phyloP scores from a whole-genome alignment of 495 filamentous ascomycete genomes.

The Thermochaetoides thermophila region DNA sequence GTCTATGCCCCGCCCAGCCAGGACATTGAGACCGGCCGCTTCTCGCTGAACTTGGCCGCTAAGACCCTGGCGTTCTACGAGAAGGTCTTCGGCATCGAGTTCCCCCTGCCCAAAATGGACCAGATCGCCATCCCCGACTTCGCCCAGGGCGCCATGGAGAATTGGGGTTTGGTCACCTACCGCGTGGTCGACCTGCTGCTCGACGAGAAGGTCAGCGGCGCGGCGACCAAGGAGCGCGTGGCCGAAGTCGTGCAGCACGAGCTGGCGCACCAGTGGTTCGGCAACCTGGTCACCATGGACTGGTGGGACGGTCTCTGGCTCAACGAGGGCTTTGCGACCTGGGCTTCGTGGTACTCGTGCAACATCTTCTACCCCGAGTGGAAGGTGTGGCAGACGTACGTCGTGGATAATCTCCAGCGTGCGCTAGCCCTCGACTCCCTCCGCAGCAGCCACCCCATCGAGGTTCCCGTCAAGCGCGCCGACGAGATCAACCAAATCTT shows the following conservation, averaged over 20 bases:
- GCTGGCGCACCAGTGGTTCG: slow-evolving; percentile 97
- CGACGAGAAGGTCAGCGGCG: slow-evolving; percentile 81
- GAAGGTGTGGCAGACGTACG: slow-evolving; percentile 97
- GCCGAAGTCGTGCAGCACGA: slow-evolving; percentile 95
- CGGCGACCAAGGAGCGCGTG: slow-evolving; percentile 84
- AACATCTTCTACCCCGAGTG: slow-evolving; percentile 89
- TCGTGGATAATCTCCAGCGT: slow-evolving; percentile 77
- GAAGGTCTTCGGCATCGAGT: slow-evolving; percentile 56
- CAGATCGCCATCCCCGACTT: slow-evolving; percentile 97
- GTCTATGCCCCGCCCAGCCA: slow-evolving; percentile 52
- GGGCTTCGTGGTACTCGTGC: slow-evolving; percentile 61
- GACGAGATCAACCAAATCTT: slow-evolving; percentile 98
- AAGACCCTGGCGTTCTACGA: slow-evolving; percentile 58
- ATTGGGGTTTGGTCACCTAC: slow-evolving; percentile 96
- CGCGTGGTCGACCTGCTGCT: slow-evolving; percentile 81
- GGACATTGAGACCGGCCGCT: slow-evolving; percentile 50
- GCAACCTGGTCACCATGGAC: slow-evolving; percentile 97
- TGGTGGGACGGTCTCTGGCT: slow-evolving; percentile 99
- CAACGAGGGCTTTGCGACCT: slow-evolving; percentile 96
- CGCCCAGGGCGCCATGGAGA: slow-evolving; percentile 91
- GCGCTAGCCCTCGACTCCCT: slow-evolving; percentile 80
- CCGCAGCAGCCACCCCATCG: slow-evolving; percentile 90
- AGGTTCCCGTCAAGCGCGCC: slow-evolving; percentile 88
- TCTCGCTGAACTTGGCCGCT: slow-evolving; percentile 54
- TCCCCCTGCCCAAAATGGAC: slow-evolving; percentile 80